A percentile compares a stretch with the other conserved stretches of the same genome.
phyloP scores from a whole-genome alignment of 495 filamentous ascomycete genomes.

The Penicillium dipodomyicola region DNA sequence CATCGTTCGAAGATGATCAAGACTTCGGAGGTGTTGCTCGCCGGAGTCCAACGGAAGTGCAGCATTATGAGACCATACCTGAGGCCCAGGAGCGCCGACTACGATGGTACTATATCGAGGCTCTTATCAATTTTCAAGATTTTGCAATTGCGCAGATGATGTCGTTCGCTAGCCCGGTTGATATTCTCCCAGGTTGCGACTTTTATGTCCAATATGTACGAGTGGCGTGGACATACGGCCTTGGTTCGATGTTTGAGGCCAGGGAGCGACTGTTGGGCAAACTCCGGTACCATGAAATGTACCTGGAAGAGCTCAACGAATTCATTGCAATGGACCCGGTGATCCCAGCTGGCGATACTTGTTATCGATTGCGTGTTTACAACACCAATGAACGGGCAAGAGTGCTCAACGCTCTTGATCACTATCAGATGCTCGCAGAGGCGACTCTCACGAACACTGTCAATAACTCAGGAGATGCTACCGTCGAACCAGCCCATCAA shows the following conservation, averaged over 20 bases:
- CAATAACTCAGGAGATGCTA: background rate
- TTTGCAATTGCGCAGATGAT: background rate
- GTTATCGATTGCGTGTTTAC: background rate
- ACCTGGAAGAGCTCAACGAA: background rate
- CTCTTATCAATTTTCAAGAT: background rate
- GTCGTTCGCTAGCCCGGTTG: background rate
- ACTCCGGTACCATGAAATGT: background rate
- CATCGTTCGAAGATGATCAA: background rate
- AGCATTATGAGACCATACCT: background rate
- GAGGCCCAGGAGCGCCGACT: too few species aligned
- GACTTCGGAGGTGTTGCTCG: background rate
- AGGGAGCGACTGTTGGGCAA: background rate
- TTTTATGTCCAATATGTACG: background rate
- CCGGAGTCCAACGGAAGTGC: background rate
- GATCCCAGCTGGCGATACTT: background rate
- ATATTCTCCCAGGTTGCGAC: background rate
- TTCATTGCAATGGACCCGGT: background rate
- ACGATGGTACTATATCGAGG: background rate
- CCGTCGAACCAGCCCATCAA: background rate
- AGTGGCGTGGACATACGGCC: background rate
- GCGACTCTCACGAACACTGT: background rate
- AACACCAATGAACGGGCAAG: conserved; percentile 3
- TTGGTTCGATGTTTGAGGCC: background rate
- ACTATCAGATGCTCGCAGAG: background rate
- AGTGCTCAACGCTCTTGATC: background rate